A percentile compares a stretch with the other conserved stretches of the same genome.
Conservation (phyloP, 2,329 filamentous ascomycete species). For the Penicillium sp. region DNA sequence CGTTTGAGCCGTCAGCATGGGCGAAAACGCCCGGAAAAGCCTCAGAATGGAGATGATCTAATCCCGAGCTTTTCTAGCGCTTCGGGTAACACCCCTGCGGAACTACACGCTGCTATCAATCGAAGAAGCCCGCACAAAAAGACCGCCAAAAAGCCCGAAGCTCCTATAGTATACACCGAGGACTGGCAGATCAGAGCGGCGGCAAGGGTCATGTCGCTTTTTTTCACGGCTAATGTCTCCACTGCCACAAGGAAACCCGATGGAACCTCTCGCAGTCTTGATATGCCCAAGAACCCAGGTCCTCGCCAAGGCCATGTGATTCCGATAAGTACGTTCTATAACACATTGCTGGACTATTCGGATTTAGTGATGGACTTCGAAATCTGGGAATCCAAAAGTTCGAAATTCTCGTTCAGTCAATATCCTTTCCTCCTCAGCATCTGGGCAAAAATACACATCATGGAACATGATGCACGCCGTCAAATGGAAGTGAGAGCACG, state of each 20-base stretch:
- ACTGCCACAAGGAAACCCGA: constrained; percentile 42
- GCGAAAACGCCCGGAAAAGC: constrained; percentile 59
- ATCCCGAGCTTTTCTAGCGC: constrained; percentile 70
- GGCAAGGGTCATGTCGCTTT: constrained; percentile 72
- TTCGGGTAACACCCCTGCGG: constrained; percentile 63
- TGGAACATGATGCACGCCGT: constrained; percentile 81
- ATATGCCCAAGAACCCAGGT: constrained; percentile 37
- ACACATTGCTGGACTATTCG: constrained; percentile 79
- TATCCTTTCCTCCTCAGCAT: constrained; percentile 91
- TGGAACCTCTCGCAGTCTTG: constrained; percentile 21
- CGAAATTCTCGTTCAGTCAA: constrained; percentile 84
- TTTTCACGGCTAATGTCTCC: constrained; percentile 78
- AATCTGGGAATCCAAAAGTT: constrained; percentile 72
- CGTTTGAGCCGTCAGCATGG: constrained; percentile 70
- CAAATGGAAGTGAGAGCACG: constrained; percentile 88
- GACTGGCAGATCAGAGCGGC: constrained; percentile 89
- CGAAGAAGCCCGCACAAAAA: constrained; percentile 50
- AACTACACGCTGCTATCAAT: constrained; percentile 74
- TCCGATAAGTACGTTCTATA: constrained; percentile 83
- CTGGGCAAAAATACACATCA: constrained; percentile 85
- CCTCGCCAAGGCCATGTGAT: constrained; percentile 64
- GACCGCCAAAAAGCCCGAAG: constrained; percentile 52
- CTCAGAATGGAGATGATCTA: constrained; percentile 56
- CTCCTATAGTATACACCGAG: constrained; percentile 65
- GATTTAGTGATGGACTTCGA: constrained; percentile 85